Evolutionary conservation across 768 basidiomycete genomes (phyloP), one percentile per base, ranked within the genome.

Genomic region (Gautieria morchelliformis): DNA sequence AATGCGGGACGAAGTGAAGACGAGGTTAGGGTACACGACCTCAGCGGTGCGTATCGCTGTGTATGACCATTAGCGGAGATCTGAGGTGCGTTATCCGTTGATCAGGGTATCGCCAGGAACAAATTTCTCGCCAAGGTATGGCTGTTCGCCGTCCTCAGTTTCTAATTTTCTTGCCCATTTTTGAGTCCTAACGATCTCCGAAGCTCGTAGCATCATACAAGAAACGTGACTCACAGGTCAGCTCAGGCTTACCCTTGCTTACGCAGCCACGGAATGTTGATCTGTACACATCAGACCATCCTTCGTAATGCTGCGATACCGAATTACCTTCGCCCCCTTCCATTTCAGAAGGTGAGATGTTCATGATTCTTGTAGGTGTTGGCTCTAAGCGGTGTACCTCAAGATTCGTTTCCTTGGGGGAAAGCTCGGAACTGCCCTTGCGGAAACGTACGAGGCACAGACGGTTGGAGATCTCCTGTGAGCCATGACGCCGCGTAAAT

Each of bases 401-500:
- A 63, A 93, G 91, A 98, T 99, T 66, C 82, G 96, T 11, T 91
- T 90, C 63, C 74, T 99, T 0, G 96, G 96, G 2, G 96, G 96
- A 15, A 99, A 98, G 70, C 79, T 98, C 1, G 96, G 96, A 1
- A 78, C 82, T 53, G 85, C 89, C 2, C 74, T 99, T 27, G 91
- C 91, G 1, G 81, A 84, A 59, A 87, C 93, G 66, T 97, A 90
- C 63, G 89, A 89, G 63, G 94, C 81, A 5, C 86, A 87, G 12
- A 93, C 88, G 4, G 93, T 98, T 5, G 88, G 83, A 0, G 95
- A 99, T 64, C 76, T 98, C 53, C 70, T 95, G 93, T 93, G 65
- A 62, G 90, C 74, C 4, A 27, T 5, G 27, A 27, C n/a, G 20
- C 35, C n/a, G 49, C 22, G 35, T 52, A n/a, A 37, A 37, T 14